Base-by-base conservation (phyloP, 805 yeast species). In the Kurtzmaniella cleridarum region DNA sequence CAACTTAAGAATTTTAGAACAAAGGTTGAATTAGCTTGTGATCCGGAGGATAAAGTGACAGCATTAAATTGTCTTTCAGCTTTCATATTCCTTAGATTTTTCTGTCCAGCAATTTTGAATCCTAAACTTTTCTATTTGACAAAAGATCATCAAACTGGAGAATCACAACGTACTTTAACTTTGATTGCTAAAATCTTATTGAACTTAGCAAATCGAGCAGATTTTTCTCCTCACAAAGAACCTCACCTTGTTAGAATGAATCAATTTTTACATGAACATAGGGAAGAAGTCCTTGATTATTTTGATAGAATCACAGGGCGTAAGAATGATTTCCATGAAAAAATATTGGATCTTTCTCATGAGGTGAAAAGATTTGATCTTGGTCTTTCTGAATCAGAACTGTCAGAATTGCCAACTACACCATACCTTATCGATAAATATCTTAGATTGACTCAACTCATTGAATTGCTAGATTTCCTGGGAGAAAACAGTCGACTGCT, bases 121-220 rank as follows among this genome's bases (percentile, higher is more conserved):
- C 98, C 98, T 0, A 88, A 87, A 51, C 59, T 90, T 35, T 89
- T 88, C 57, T 79, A 81, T 43, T 65, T 93, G 36, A 76, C 87
- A 0, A 72, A 76, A 37, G 69, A 75, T 28, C 91, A 85, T 48
- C 87, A 88, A 42, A 71, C 79, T 7, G 87, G 89, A 2, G 69
- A 70, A 9, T 70, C 80, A 2, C 90, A 88, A 46, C 70, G 95
- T 42, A 84, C 95, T 0, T 60, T 91, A 34, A 88, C 95, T 0
- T 60, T 90, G 16, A 68, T 90, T 4, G 88, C 97, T 8, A 91
- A 91, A 54, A 71, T 82, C 5, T 55, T 91, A 27, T 73, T 90
- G 58, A 84, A 84, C 23, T 72, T 91, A 43, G 87, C 96, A 2
- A 91, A 84, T 47, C 62, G 95, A 34, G 77, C 81, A 16, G 60